Evolutionary conservation across 2,329 filamentous ascomycete species (phyloP).

Genomic region (Dothideomycetidae sp.): DNA sequence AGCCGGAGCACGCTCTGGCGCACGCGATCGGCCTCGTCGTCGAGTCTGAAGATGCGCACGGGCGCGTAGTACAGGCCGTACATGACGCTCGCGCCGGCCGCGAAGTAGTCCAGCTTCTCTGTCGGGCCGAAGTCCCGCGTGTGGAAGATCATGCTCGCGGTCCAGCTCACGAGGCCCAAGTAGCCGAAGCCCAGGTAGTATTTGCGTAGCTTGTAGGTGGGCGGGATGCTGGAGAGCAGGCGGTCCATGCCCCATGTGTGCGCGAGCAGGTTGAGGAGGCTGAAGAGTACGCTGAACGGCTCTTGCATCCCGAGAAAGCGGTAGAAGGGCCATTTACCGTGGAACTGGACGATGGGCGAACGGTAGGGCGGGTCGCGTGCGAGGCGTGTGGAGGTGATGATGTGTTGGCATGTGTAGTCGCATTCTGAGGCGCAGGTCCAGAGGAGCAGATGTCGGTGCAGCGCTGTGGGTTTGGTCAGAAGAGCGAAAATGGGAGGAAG

Average conservation of each 20-base stretch:
- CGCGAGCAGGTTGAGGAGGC: conserved; percentile 75
- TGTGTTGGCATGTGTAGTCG: conserved; percentile 95
- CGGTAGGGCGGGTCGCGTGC: conserved; percentile 48
- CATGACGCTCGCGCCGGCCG: conserved; percentile 73
- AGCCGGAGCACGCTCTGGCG: conserved; percentile 41
- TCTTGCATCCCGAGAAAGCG: conserved; percentile 89
- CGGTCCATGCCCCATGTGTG: conserved; percentile 64
- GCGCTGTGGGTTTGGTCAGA: conserved; percentile 38
- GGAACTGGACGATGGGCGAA: conserved; percentile 69
- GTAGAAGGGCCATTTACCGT: conserved; percentile 97
- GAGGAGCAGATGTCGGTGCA: conserved; percentile 72
- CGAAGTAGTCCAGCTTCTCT: conserved; percentile 94
- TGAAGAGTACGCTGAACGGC: conserved; percentile 86
- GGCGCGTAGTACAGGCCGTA: conserved; percentile 82
- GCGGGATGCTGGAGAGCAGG: conserved; percentile 55
- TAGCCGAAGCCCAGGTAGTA: conserved; percentile 73
- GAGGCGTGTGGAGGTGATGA: conserved; percentile 62
- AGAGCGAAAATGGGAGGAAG: conserved; percentile 12
- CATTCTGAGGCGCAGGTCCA: conserved; percentile 92
- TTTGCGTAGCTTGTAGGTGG: conserved; percentile 57
- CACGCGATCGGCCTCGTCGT: conserved; percentile 30
- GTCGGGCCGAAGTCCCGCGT: conserved; percentile 72
- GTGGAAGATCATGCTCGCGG: conserved; percentile 83
- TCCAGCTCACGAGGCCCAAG: conserved; percentile 71
- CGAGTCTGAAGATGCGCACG: conserved; percentile 70